phyloP scores from a whole-genome alignment of 75 land plant species.

The Gnetum montanum region DNA sequence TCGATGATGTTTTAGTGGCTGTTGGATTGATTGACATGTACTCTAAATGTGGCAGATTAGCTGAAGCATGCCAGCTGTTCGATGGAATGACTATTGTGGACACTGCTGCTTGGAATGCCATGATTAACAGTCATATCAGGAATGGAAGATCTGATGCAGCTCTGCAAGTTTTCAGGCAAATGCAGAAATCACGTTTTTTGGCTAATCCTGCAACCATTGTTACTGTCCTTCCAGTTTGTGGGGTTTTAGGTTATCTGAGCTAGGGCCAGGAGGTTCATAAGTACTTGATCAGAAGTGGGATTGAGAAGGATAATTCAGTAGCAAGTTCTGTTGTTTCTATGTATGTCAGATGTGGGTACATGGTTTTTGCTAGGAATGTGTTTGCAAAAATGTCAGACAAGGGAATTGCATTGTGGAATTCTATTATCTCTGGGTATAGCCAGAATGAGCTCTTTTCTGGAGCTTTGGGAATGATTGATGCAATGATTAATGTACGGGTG shows the following conservation, averaged over 20 bases:
- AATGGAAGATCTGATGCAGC: conserved; percentile 20
- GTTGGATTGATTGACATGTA: neutral
- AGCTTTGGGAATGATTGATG: conserved; percentile 29
- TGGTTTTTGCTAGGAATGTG: conserved; percentile 13
- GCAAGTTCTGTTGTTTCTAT: conserved; percentile 12
- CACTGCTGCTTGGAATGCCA: conserved; percentile 27
- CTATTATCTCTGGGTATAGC: conserved; percentile 37
- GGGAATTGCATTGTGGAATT: conserved; percentile 38
- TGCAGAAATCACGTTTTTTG: conserved; percentile 7
- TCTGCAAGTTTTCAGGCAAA: conserved; percentile 12
- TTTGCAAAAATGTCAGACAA: conserved; percentile 26
- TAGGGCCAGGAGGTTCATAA: conserved; percentile 12
- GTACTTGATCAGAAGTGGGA: conserved; percentile 17
- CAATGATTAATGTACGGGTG: conserved; percentile 18
- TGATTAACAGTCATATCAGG: conserved; percentile 27
- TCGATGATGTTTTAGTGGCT: neutral
- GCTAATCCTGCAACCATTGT: conserved; percentile 16
- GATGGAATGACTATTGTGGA: conserved; percentile 6
- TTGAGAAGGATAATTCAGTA: conserved; percentile 5
- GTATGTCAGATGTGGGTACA: conserved; percentile 15
- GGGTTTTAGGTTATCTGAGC: neutral
- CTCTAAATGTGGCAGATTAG: neutral
- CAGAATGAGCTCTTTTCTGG: conserved; percentile 17
- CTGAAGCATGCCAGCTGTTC: neutral
- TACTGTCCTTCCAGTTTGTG: conserved; percentile 17